Evolutionary conservation across 306 rosid species (phyloP).

Genomic region (Malus orientalis): DNA sequence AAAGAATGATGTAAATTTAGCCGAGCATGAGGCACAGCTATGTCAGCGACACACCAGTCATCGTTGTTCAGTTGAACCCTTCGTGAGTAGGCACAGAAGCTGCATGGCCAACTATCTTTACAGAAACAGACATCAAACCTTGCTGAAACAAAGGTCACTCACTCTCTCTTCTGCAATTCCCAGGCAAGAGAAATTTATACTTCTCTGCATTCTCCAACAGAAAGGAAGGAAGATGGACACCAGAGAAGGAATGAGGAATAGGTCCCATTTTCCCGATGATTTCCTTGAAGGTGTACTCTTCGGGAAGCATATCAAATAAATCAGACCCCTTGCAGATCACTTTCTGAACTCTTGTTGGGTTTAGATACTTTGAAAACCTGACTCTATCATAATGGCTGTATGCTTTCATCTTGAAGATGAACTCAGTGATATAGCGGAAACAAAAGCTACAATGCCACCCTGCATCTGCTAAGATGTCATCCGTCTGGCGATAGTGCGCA

Average conservation of each 20-base stretch:
- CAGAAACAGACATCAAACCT: slow-evolving; percentile 19
- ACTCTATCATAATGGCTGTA: slow-evolving; percentile 93
- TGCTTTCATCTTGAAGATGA: slow-evolving; percentile 92
- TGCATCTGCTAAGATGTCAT: slow-evolving; percentile 75
- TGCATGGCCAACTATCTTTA: slow-evolving; percentile 38
- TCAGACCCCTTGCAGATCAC: slow-evolving; percentile 81
- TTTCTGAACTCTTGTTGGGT: slow-evolving; percentile 65
- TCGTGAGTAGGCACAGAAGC: slow-evolving; percentile 44
- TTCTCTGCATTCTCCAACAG: slow-evolving; percentile 74
- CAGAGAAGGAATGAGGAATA: slow-evolving; percentile 90
- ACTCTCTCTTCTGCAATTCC: slow-evolving; percentile 71
- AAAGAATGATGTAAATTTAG: slow-evolving; percentile 48
- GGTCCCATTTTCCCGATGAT: slow-evolving; percentile 98
- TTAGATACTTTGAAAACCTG: slow-evolving; percentile 68
- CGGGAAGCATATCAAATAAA: slow-evolving; percentile 94
- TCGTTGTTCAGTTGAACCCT: slow-evolving; percentile 29
- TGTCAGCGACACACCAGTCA: slow-evolving; percentile 36
- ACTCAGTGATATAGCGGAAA: slow-evolving; percentile 80
- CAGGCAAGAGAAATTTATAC: slow-evolving; percentile 86
- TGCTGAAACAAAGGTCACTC: slow-evolving; percentile 25
- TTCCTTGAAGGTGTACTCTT: slow-evolving; percentile 92
- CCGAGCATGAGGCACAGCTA: slow-evolving; percentile 33
- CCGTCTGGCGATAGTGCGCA: slow-evolving; percentile 91
- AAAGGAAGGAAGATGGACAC: slow-evolving; percentile 88
- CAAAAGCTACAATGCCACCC: slow-evolving; percentile 99